phyloP scores from a whole-genome alignment of 2,329 filamentous ascomycete species.

The Ophiocordyceps camponoti-rufipedis region DNA sequence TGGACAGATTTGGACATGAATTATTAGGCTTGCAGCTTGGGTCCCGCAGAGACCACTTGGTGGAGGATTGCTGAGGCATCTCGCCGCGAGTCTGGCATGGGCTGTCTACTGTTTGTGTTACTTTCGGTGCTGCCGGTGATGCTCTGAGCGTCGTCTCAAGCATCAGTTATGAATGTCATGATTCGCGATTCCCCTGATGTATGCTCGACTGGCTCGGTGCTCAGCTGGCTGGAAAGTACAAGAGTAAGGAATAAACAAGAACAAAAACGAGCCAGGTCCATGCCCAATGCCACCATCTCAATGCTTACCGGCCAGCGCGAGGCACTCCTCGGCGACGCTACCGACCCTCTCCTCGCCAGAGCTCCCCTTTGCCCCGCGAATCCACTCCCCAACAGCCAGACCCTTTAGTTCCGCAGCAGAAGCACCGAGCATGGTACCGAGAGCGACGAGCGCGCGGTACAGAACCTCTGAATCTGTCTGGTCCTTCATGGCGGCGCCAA shows the following conservation, averaged over 20 bases:
- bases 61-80: too few species aligned
- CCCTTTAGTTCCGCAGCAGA: slow-evolving; percentile 22
- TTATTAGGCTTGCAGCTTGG: background rate
- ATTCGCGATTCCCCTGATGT: too few species aligned
- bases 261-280: background rate
- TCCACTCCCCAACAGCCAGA: slow-evolving; percentile 20
- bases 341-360: slow-evolving; percentile 28
- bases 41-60: too few species aligned
- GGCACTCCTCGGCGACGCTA: slow-evolving; percentile 26
- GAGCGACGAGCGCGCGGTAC: slow-evolving; percentile 64
- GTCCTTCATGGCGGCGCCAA: slow-evolving; percentile 42
- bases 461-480: slow-evolving; percentile 67
- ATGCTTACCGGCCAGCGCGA: slow-evolving; percentile 11
- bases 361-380: slow-evolving; percentile 23
- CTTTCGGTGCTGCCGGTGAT: too few species aligned
- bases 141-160: too few species aligned
- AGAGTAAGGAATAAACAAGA: background rate
- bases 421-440: slow-evolving; percentile 56
- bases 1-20: background rate
- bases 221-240: too few species aligned
- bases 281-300: background rate
- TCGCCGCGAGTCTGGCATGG: too few species aligned
- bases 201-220: too few species aligned
- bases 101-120: too few species aligned
- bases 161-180: too few species aligned